Percentiles rank a stretch among this genome's conserved stretches.
phyloP scores from a whole-genome alignment of 371 early-diverging fungal species.

The Rhizomucor miehei region DNA sequence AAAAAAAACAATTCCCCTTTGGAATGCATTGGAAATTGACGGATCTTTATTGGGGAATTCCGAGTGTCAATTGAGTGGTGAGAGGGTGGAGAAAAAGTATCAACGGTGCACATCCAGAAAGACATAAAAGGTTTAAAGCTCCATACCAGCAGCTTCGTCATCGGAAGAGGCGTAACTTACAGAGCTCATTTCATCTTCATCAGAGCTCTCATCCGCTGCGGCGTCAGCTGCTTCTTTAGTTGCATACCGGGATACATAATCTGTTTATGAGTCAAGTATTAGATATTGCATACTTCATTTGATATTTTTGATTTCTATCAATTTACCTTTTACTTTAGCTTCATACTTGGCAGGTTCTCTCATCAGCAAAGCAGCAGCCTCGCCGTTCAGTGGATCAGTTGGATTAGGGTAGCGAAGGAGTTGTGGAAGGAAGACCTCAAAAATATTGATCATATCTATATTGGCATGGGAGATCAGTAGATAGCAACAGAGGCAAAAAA shows the following conservation, averaged over 20 bases:
- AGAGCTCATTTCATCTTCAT: constrained; percentile 77
- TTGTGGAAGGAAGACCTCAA: constrained; percentile 98
- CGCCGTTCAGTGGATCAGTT: constrained; percentile 99
- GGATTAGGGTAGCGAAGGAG: constrained; percentile 98
- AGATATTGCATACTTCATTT: too few relatives aligned
- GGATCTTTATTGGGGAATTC: too few relatives aligned
- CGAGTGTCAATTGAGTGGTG: too few relatives aligned
- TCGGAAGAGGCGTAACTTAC: constrained; percentile 79
- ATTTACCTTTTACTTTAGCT: constrained; percentile 89
- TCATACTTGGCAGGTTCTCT: constrained; percentile 93
- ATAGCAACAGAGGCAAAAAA: too few relatives aligned
- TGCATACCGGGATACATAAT: constrained; percentile 83
- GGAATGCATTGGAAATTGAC: too few relatives aligned
- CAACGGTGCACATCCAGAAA: too few relatives aligned
- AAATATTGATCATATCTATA: constrained; percentile 95
- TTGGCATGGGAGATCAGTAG: constrained; percentile 5
- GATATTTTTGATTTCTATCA: too few relatives aligned
- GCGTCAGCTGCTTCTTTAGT: constrained; percentile 88
- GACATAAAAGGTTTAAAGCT: constrained; percentile 44
- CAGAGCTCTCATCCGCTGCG: constrained; percentile 71
- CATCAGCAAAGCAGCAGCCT: constrained; percentile 97
- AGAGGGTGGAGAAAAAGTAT: too few relatives aligned
- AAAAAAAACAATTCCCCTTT: too few relatives aligned
- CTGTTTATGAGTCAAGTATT: constrained; percentile 29
- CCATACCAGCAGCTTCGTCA: constrained; percentile 76